A percentile compares a stretch with the other conserved stretches of the same genome.
phyloP scores from a whole-genome alignment of 179 eudicot genomes.

The Sideroxylon spinosum region DNA sequence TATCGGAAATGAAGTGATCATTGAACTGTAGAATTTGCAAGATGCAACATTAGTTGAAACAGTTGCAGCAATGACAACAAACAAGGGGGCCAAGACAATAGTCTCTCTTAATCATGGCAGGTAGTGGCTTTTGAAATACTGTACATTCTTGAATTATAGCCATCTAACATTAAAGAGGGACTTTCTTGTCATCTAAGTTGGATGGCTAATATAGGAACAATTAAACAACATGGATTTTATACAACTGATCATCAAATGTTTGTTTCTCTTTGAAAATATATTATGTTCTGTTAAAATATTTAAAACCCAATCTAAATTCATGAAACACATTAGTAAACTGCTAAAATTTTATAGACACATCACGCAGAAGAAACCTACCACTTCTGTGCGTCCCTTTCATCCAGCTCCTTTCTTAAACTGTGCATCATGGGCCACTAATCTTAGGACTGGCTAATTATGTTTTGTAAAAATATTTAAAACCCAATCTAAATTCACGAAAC shows the following conservation, averaged over 20 bases:
- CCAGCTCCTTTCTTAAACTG: too few relatives aligned
- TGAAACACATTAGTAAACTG: too few relatives aligned
- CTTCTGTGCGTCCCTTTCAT: too few relatives aligned
- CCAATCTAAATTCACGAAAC: too few relatives aligned
- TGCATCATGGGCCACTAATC: too few relatives aligned
- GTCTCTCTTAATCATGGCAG: neutral
- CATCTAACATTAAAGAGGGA: neutral
- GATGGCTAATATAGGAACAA: neutral
- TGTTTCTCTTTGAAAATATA: neutral
- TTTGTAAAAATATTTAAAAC: neutral
- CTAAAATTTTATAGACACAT: too few relatives aligned
- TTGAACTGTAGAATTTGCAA: constrained; percentile 3
- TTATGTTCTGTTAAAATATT: neutral
- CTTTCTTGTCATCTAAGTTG: neutral
- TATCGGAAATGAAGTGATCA: neutral
- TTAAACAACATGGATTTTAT: neutral
- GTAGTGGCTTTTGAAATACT: neutral
- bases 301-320: neutral
- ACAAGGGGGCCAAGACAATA: neutral
- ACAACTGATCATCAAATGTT: neutral
- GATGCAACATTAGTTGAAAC: neutral
- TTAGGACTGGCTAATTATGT: too few relatives aligned
- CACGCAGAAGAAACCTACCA: too few relatives aligned
- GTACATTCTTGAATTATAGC: neutral
- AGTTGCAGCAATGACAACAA: neutral